phyloP scores from a whole-genome alignment of 2,329 filamentous ascomycete genomes.

The Xylariaceae sp. region DNA sequence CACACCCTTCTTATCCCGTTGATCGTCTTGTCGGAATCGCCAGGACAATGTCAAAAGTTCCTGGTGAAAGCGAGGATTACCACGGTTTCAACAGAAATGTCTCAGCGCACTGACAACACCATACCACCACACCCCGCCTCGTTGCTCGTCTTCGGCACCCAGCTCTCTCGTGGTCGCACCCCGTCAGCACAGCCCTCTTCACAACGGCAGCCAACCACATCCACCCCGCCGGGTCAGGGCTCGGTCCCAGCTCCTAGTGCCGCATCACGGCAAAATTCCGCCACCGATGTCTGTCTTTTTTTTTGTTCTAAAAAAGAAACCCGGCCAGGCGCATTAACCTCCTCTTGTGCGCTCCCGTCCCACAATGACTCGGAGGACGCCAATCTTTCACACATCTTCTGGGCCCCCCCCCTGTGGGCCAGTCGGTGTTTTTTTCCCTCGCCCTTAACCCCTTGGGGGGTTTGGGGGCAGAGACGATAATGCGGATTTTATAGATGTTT shows the following conservation, averaged over 20 bases:
- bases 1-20: conserved; percentile 24
- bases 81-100: conserved; percentile 44
- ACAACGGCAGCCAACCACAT: conserved; percentile 19
- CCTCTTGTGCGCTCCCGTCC: conserved; percentile 39
- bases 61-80: conserved; percentile 36
- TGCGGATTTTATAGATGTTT: conserved; percentile 95
- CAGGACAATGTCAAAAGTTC: conserved; percentile 20
- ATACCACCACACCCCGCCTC: conserved; percentile 30
- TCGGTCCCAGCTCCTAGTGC: conserved; percentile 36
- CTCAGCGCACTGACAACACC: conserved; percentile 30
- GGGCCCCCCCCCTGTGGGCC: conserved; percentile 25
- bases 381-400: conserved; percentile 37
- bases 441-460: conserved; percentile 36
- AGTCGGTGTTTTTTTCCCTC: conserved; percentile 41
- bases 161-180: conserved; percentile 24
- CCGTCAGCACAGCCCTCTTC: conserved; percentile 16
- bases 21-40: conserved; percentile 41
- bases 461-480: conserved; percentile 48
- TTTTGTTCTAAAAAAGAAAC: no score
- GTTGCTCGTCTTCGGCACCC: conserved; percentile 42
- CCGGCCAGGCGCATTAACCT: conserved; percentile 55
- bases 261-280: conserved; percentile 37
- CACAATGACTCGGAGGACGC: conserved; percentile 41
- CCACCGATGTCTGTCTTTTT: conserved; percentile 42
- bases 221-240: conserved; percentile 23